Conservation (phyloP, 1,139 yeast species). For the Kurtzmaniella quercitrusa region DNA sequence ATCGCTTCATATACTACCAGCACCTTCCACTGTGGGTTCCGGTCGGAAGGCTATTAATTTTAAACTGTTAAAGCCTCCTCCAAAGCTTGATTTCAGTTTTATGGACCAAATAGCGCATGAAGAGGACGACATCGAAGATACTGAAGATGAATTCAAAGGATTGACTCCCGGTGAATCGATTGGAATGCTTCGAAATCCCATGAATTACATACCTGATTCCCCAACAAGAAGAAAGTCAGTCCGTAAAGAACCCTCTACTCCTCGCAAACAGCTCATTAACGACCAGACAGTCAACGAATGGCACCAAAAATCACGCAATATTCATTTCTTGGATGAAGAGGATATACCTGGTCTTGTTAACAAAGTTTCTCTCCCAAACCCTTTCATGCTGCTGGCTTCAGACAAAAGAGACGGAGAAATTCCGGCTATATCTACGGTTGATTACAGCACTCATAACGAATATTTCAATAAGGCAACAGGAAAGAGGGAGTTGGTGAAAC, state of each 20-base stretch:
- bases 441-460: slow-evolving; percentile 39
- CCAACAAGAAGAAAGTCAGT: slow-evolving; percentile 1
- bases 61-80: slow-evolving; percentile 13
- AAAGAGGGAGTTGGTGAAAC: slow-evolving; percentile 28
- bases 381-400: slow-evolving; percentile 12
- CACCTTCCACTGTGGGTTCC: slow-evolving; percentile 40
- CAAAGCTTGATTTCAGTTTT: slow-evolving; percentile 11
- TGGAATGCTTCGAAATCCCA: neutral
- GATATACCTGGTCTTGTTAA: slow-evolving; percentile 9
- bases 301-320: slow-evolving; percentile 32
- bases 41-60: slow-evolving; percentile 24
- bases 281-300: slow-evolving; percentile 33
- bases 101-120: slow-evolving; percentile 18
- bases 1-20: slow-evolving; percentile 34
- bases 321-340: slow-evolving; percentile 31
- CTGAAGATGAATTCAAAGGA: slow-evolving; percentile 5
- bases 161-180: neutral
- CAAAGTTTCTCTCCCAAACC: slow-evolving; percentile 15
- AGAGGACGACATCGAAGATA: slow-evolving; percentile 13
- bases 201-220: slow-evolving; percentile 2
- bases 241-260: slow-evolving; percentile 19
- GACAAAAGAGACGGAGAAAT: neutral
- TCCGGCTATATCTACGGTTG: slow-evolving; percentile 10
- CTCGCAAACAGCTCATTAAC: slow-evolving; percentile 31
- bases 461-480: slow-evolving; percentile 38